Evolutionary conservation across 257 asterid species (phyloP).

Genomic region (Scutellaria galericulata): DNA sequence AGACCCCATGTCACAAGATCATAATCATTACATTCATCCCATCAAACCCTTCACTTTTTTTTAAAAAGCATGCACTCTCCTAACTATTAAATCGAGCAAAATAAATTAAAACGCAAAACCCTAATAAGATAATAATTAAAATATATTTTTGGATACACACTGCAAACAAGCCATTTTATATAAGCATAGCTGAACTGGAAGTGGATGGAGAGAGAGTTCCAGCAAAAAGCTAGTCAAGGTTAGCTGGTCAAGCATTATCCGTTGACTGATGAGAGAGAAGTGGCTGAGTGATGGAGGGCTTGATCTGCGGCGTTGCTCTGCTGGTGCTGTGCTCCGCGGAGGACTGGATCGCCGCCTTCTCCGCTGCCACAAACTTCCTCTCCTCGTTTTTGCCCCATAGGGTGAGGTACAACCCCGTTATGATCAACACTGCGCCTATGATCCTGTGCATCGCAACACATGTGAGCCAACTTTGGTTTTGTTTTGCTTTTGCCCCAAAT

Average conservation of each 20-base stretch:
- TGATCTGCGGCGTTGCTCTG: constrained; percentile 54
- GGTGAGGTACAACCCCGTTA: constrained; percentile 82
- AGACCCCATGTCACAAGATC: constrained; percentile 48
- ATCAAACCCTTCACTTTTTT: constrained; percentile 11
- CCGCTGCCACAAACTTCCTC: constrained; percentile 52
- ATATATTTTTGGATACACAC: constrained; percentile 47
- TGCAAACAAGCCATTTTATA: constrained; percentile 45
- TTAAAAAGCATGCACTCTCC: constrained; percentile 51
- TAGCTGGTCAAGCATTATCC: constrained; percentile 54
- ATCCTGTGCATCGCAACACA: constrained; percentile 54
- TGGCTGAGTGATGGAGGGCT: constrained; percentile 85
- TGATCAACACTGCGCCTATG: constrained; percentile 85
- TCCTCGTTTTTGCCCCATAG: constrained; percentile 96
- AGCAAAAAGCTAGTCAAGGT: constrained; percentile 44
- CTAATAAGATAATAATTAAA: constrained; percentile 32
- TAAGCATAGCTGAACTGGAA: constrained; percentile 43
- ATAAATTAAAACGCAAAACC: constrained; percentile 5
- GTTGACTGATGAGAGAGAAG: constrained; percentile 69
- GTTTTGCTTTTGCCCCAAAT: no score
- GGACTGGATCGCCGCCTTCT: constrained; percentile 54
- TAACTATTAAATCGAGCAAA: constrained; percentile 39
- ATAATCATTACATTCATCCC: constrained; percentile 55
- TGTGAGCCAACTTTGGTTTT: no score
- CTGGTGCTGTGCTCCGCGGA: constrained; percentile 59
- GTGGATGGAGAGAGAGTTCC: constrained; percentile 36